Percentiles rank a stretch among this genome's conserved stretches.
These are phyloP conservation scores for Ogataea polymorpha DNA, from an alignment of 805 yeast genomes.

Conservation along the genomic window DNA sequence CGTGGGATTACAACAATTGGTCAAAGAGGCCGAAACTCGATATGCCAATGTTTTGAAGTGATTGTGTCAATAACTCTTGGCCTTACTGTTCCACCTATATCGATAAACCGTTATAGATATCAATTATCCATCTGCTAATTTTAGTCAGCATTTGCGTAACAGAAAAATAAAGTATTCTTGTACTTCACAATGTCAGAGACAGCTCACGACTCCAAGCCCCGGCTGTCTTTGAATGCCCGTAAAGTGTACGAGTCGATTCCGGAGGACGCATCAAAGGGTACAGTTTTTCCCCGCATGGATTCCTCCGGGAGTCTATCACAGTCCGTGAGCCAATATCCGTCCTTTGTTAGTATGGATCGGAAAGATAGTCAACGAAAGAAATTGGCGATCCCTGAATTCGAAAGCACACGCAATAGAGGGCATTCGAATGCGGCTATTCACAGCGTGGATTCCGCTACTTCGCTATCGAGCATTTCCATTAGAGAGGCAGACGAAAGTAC, in stretches of 20 bases:
- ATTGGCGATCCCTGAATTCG: slow-evolving; percentile 23
- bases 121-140: slow-evolving; percentile 15
- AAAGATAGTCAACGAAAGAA: slow-evolving; percentile 16
- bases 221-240: neutral
- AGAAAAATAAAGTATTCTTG: neutral
- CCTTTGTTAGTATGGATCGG: slow-evolving; percentile 3
- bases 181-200: slow-evolving; percentile 2
- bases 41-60: slow-evolving; percentile 47
- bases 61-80: no score
- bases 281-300: neutral
- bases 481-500: slow-evolving; percentile 12
- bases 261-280: neutral
- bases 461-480: slow-evolving; percentile 16
- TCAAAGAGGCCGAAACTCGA: slow-evolving; percentile 60
- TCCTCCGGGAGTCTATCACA: neutral
- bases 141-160: slow-evolving; percentile 1
- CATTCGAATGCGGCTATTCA: slow-evolving; percentile 20
- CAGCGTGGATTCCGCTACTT: slow-evolving; percentile 16
- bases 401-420: slow-evolving; percentile 23
- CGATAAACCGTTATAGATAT: no score
- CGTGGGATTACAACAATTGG: slow-evolving; percentile 67
- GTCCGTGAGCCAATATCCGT: neutral
- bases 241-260: neutral
- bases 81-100: no score
- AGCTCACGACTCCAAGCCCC: neutral